Evolutionary conservation across 2,329 filamentous ascomycete genomes (phyloP).

Genomic region (Stachybotrys chartarum): DNA sequence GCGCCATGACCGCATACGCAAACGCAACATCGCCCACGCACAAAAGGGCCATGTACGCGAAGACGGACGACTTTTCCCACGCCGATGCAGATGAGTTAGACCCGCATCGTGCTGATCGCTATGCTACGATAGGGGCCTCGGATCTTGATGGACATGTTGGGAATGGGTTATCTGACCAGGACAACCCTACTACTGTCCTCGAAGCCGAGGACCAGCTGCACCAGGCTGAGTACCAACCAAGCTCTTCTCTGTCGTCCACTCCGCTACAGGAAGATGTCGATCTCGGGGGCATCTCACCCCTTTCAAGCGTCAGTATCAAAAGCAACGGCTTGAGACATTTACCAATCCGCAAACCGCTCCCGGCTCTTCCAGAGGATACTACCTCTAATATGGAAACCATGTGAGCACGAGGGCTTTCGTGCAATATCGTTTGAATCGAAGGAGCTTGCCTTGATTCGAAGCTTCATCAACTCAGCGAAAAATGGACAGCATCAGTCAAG

Average conservation of each 20-base stretch:
- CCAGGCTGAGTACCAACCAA: background rate
- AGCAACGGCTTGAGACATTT: background rate
- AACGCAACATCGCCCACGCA: slow-evolving; percentile 10
- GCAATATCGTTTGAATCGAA: background rate
- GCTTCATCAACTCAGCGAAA: background rate
- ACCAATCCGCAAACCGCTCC: slow-evolving; percentile 31
- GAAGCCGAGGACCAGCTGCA: background rate
- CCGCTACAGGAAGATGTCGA: background rate
- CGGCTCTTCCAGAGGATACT: slow-evolving; percentile 31
- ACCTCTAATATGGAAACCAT: slow-evolving; percentile 9
- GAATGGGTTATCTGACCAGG: background rate
- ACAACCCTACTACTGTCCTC: background rate
- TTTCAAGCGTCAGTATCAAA: background rate
- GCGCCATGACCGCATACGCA: slow-evolving; percentile 10
- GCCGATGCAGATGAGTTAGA: background rate
- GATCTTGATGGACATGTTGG: background rate
- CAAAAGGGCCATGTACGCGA: background rate
- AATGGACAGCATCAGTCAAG: background rate
- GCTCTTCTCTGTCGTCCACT: background rate
- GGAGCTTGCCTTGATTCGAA: background rate
- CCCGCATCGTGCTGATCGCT: background rate
- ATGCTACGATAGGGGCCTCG: background rate
- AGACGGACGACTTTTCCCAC: background rate
- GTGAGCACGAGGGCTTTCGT: background rate
- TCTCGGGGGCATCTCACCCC: background rate